These are phyloP conservation scores for Acanthamoeba healyi DNA, from an alignment of 208 protist genomes.

Conservation along the genomic window DNA sequence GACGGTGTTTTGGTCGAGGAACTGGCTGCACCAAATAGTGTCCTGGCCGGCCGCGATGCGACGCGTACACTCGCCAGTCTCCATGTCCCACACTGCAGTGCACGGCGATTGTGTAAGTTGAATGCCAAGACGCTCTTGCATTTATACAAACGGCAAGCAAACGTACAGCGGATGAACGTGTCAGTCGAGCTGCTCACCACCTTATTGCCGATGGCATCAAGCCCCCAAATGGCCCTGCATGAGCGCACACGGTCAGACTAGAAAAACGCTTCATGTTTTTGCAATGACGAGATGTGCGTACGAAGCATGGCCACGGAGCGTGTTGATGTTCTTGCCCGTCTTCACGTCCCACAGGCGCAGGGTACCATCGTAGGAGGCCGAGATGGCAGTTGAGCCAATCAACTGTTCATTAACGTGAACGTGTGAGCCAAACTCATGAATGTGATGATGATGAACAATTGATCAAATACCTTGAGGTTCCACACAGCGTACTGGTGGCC, in stretches of 20 bases:
- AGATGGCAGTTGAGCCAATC: not conserved
- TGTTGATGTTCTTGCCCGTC: slow-evolving; percentile 38
- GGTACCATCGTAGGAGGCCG: slow-evolving; percentile 72
- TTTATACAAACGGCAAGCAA: not conserved
- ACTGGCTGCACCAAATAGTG: slow-evolving; percentile 73
- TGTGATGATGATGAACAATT: not conserved
- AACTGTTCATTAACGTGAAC: not conserved
- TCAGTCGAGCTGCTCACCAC: slow-evolving; percentile 69
- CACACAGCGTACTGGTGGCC: slow-evolving; percentile 73
- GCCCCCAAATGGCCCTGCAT: slow-evolving; percentile 57
- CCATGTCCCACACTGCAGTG: slow-evolving; percentile 75
- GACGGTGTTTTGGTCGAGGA: slow-evolving; percentile 65
- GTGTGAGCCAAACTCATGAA: not conserved
- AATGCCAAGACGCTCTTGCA: too few relatives aligned
- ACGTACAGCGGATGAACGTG: slow-evolving; percentile 62
- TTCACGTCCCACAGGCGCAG: slow-evolving; percentile 49
- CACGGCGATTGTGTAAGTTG: not conserved
- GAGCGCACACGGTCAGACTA: not conserved
- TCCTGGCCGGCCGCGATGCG: slow-evolving; percentile 23
- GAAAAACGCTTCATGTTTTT: not conserved
- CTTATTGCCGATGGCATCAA: not conserved
- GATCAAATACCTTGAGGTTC: slow-evolving; percentile 9
- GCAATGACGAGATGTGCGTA: not conserved
- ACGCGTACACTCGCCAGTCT: slow-evolving; percentile 14
- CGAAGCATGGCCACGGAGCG: slow-evolving; percentile 41